A percentile compares a stretch with the other conserved stretches of the same genome.
Evolutionary conservation across 83 land plant genomes (phyloP).

Genomic region (Diphasiastrum complanatum): DNA sequence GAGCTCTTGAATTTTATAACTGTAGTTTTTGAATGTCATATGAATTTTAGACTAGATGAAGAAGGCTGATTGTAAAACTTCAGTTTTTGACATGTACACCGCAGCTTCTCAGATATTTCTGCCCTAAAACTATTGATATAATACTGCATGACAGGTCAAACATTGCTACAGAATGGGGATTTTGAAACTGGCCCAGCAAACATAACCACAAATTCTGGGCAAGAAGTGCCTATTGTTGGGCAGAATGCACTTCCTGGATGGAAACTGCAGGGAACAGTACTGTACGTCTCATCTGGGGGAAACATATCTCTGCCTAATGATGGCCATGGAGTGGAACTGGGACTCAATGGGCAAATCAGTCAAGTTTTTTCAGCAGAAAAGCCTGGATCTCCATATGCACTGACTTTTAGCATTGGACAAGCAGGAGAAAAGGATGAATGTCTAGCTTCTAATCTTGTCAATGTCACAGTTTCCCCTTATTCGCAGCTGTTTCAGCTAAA

Average conservation of each 20-base stretch:
- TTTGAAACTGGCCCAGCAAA: constrained; percentile 29
- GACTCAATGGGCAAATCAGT: constrained; percentile 34
- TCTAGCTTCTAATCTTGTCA: constrained; percentile 4
- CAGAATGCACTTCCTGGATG: constrained; percentile 34
- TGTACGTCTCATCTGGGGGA: constrained; percentile 19
- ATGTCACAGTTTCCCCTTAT: constrained; percentile 19
- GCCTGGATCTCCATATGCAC: constrained; percentile 10
- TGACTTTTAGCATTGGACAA: constrained; percentile 27
- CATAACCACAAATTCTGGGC: constrained; percentile 2
- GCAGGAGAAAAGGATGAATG: constrained; percentile 23
- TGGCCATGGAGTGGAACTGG: constrained; percentile 36
- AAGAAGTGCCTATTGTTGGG: neutral
- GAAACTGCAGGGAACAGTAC: constrained; percentile 30
- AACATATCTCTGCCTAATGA: constrained; percentile 24
- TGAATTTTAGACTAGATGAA: too few species aligned
- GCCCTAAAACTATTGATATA: too few species aligned
- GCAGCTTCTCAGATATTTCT: too few species aligned
- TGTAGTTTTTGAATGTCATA: too few species aligned
- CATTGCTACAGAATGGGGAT: constrained; percentile 34
- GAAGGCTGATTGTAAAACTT: too few species aligned
- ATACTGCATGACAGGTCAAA: too few species aligned
- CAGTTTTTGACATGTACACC: too few species aligned
- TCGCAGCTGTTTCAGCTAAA: constrained; percentile 6
- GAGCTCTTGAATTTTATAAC: too few species aligned
- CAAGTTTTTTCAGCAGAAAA: constrained; percentile 24